A percentile compares a stretch with the other conserved stretches of the same genome.
phyloP scores from a whole-genome alignment of 352 stramenopile genomes.

The Phytophthora constricta region DNA sequence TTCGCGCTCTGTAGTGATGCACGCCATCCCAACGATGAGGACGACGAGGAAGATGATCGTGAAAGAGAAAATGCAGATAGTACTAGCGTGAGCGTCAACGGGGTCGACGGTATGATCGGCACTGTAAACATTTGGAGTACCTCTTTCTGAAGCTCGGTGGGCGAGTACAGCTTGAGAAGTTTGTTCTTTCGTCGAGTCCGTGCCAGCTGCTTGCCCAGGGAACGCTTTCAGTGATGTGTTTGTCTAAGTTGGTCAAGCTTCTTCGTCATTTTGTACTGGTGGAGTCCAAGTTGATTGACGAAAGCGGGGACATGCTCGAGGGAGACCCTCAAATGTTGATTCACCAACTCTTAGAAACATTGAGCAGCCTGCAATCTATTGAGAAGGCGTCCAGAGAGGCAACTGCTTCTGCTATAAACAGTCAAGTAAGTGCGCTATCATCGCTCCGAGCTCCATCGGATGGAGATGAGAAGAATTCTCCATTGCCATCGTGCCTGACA shows the following conservation, averaged over 20 bases:
- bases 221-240: conserved; percentile 64
- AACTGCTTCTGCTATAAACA: not conserved
- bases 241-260: conserved; percentile 75
- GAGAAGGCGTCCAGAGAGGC: conserved; percentile 23
- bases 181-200: conserved; percentile 53
- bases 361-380: conserved; percentile 42
- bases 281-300: conserved; percentile 41
- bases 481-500: conserved; percentile 32
- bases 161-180: conserved; percentile 54
- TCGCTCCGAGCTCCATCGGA: conserved; percentile 6
- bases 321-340: conserved; percentile 42
- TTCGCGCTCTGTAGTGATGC: conserved; percentile 57
- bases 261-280: conserved; percentile 75
- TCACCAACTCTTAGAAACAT: conserved; percentile 48
- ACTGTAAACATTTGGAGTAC: conserved; percentile 59
- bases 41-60: conserved; percentile 27
- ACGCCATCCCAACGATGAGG: conserved; percentile 24
- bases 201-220: conserved; percentile 46
- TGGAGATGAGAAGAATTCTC: conserved; percentile 10
- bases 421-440: conserved; percentile 1
- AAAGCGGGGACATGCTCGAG: conserved; percentile 32
- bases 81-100: not conserved
- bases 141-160: conserved; percentile 74
- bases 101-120: conserved; percentile 42
- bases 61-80: conserved; percentile 3